A percentile compares a stretch with the other conserved stretches of the same genome.
Evolutionary conservation across 768 basidiomycete species (phyloP).

Genomic region (Mycena venus): DNA sequence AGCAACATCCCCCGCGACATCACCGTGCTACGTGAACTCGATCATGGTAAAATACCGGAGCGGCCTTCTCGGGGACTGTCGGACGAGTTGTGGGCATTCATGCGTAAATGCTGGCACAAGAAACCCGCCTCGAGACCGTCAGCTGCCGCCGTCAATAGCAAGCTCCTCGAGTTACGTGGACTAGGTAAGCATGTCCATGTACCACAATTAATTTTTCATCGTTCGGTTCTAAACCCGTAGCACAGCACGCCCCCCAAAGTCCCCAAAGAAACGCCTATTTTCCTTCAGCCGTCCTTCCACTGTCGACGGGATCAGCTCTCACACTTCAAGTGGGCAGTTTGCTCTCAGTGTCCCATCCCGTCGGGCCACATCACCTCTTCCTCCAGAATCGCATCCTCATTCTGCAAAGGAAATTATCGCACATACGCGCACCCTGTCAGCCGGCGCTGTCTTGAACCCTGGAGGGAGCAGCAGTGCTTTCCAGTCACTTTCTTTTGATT

Average conservation of each 20-base stretch:
- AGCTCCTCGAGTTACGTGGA: slow-evolving; percentile 32
- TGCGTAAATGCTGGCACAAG: slow-evolving; percentile 58
- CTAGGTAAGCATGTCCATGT: slow-evolving; percentile 25
- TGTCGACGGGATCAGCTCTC: slow-evolving; percentile 22
- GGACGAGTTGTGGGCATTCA: slow-evolving; percentile 59
- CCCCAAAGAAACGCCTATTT: slow-evolving; percentile 20
- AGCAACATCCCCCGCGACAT: slow-evolving; percentile 46
- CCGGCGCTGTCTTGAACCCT: not conserved
- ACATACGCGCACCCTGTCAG: not conserved
- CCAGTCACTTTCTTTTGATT: not conserved
- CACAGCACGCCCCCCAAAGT: not conserved
- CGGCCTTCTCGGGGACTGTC: slow-evolving; percentile 53
- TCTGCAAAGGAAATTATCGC: slow-evolving; percentile 24
- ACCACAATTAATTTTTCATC: not conserved
- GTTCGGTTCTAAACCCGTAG: not conserved
- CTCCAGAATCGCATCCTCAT: slow-evolving; percentile 6
- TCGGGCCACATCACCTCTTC: not conserved
- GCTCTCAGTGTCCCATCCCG: slow-evolving; percentile 18
- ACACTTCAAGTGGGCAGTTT: slow-evolving; percentile 10
- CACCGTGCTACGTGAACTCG: slow-evolving; percentile 51
- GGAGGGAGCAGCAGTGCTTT: not conserved
- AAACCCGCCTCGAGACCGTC: slow-evolving; percentile 55
- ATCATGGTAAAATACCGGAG: slow-evolving; percentile 51
- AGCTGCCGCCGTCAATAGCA: slow-evolving; percentile 48
- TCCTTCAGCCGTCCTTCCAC: slow-evolving; percentile 36